phyloP scores from a whole-genome alignment of 768 basidiomycete species.

The Postia placenta region DNA sequence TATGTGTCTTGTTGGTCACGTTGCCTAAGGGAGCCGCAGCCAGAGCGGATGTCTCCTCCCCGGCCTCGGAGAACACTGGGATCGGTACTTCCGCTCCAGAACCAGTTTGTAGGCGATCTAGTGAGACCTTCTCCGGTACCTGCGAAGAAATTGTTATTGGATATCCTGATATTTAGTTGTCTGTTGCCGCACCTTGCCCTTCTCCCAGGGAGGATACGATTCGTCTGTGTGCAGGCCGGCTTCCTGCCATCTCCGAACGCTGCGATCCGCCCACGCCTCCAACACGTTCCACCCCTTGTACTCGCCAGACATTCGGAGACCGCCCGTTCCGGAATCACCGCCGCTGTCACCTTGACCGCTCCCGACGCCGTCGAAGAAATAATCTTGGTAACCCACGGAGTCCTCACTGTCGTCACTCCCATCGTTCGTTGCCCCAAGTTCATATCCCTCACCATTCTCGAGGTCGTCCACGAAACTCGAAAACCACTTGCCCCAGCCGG shows the following conservation, averaged over 20 bases:
- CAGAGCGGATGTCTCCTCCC: conserved; percentile 11
- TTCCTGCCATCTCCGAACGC: conserved; percentile 82
- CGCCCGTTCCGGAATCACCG: conserved; percentile 63
- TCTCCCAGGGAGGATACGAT: conserved; percentile 30
- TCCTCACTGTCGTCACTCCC: conserved; percentile 74
- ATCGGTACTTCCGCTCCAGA: conserved; percentile 58
- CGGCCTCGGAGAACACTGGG: conserved; percentile 43
- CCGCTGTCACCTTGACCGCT: conserved; percentile 76
- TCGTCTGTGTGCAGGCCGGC: conserved; percentile 57
- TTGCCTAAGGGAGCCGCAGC: conserved; percentile 18
- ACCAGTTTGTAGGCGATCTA: conserved; percentile 18
- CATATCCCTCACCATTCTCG: conserved; percentile 85
- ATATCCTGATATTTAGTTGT: background rate
- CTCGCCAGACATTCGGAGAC: conserved; percentile 71
- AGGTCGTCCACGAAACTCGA: conserved; percentile 88
- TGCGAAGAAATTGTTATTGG: conserved; percentile 16
- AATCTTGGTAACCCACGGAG: conserved; percentile 78
- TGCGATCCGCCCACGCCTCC: conserved; percentile 90
- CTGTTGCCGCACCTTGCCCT: conserved; percentile 40
- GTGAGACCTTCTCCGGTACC: conserved; percentile 33
- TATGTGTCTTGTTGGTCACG: conserved; percentile 20
- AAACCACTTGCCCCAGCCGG: conserved; percentile 95
- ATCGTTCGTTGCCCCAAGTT: conserved; percentile 57
- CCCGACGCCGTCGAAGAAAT: conserved; percentile 78
- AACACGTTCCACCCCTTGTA: conserved; percentile 91